Percentiles rank a stretch among this genome's conserved stretches.
These are phyloP conservation scores for Astrothelium subdiscretum DNA, from an alignment of 495 filamentous ascomycete genomes.

Conservation along the genomic window DNA sequence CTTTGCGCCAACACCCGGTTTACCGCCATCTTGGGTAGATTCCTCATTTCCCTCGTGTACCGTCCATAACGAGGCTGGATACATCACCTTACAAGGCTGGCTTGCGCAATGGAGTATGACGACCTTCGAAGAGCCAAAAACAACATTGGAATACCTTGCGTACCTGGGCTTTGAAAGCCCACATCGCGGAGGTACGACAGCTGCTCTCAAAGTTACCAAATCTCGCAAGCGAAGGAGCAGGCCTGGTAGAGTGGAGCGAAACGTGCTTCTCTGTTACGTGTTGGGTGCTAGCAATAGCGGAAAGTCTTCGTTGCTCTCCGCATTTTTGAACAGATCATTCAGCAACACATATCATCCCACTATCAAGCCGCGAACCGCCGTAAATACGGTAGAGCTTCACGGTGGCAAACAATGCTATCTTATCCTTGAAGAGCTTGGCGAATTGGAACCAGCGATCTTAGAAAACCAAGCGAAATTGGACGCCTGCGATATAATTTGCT, in stretches of 20 bases:
- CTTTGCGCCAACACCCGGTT: slow-evolving; percentile 86
- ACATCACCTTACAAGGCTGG: slow-evolving; percentile 96
- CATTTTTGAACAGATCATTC: slow-evolving; percentile 82
- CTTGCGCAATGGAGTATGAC: slow-evolving; percentile 99
- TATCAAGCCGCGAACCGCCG: slow-evolving; percentile 82
- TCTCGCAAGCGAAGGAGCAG: slow-evolving; percentile 71
- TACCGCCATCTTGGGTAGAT: slow-evolving; percentile 76
- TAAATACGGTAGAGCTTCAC: slow-evolving; percentile 92
- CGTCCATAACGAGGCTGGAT: slow-evolving; percentile 85
- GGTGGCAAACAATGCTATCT: slow-evolving; percentile 96
- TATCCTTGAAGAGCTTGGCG: slow-evolving; percentile 90
- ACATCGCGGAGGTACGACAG: slow-evolving; percentile 51
- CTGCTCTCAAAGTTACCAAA: slow-evolving; percentile 84
- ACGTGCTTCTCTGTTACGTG: slow-evolving; percentile 95
- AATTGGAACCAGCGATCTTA: slow-evolving; percentile 82
- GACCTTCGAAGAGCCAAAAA: slow-evolving; percentile 89
- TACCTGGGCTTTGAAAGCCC: slow-evolving; percentile 79
- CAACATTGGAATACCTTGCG: slow-evolving; percentile 86
- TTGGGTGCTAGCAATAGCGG: slow-evolving; percentile 71
- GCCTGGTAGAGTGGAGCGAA: slow-evolving; percentile 77
- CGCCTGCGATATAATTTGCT: slow-evolving; percentile 85
- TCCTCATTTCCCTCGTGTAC: slow-evolving; percentile 84
- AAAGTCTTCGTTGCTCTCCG: slow-evolving; percentile 80
- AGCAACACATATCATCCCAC: slow-evolving; percentile 81
- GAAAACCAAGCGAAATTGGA: slow-evolving; percentile 89